phyloP scores from a whole-genome alignment of 257 asterid genomes.

The Hygrophila difformis region DNA sequence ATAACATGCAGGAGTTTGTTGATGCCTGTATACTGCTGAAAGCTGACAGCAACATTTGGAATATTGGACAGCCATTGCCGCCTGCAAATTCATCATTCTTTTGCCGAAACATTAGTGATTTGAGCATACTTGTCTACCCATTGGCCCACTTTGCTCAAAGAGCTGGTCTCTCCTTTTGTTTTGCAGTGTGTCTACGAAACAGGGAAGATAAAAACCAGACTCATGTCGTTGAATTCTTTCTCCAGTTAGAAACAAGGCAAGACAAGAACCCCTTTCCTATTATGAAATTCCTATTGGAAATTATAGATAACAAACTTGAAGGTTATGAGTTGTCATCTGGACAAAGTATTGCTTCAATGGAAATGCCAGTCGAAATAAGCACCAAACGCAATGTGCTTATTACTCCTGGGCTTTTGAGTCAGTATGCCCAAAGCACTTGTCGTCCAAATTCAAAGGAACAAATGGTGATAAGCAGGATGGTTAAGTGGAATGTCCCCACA shows the following conservation, averaged over 20 bases:
- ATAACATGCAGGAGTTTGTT: neutral
- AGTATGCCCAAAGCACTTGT: too few relatives aligned
- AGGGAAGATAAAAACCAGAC: neutral
- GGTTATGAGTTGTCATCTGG: neutral
- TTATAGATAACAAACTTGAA: constrained; percentile 2
- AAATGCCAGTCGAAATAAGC: too few relatives aligned
- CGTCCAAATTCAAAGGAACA: neutral
- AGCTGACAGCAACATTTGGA: neutral
- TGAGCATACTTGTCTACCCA: constrained; percentile 2
- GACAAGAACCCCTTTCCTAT: neutral
- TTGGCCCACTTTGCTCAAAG: constrained; percentile 11
- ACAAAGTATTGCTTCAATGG: neutral
- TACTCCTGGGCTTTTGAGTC: too few relatives aligned
- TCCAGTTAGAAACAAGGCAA: constrained; percentile 4
- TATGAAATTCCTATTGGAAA: neutral
- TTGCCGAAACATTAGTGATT: neutral
- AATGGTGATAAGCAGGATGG: neutral
- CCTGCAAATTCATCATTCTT: neutral
- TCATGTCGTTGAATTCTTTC: neutral
- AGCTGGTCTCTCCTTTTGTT: constrained; percentile 1
- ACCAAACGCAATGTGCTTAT: neutral
- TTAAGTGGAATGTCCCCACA: too few relatives aligned
- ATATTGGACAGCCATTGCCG: neutral
- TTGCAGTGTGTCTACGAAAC: constrained; percentile 5
- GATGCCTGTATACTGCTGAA: neutral